These are phyloP conservation scores for Hirsutella rhossiliensis DNA, from an alignment of 2,329 filamentous ascomycete genomes.

Conservation along the genomic window DNA sequence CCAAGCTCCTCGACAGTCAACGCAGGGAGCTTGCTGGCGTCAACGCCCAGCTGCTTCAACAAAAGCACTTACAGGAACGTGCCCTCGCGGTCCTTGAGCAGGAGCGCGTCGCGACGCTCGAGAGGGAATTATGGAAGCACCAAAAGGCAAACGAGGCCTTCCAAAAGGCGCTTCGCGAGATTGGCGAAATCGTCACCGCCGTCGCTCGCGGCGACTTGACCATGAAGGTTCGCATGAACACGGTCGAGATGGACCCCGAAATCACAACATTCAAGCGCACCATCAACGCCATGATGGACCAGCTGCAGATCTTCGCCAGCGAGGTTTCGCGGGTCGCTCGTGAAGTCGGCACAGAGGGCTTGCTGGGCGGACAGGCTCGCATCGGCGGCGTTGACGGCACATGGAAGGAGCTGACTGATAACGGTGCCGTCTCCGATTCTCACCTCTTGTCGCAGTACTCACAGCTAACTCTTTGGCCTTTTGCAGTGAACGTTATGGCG, in stretches of 20 bases:
- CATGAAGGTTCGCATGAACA: slow-evolving; percentile 93
- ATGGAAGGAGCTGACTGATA: slow-evolving; percentile 93
- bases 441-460: not conserved
- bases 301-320: slow-evolving; percentile 90
- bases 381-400: slow-evolving; percentile 92
- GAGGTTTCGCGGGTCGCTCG: slow-evolving; percentile 90
- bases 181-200: slow-evolving; percentile 93
- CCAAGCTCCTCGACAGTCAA: slow-evolving; percentile 80
- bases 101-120: slow-evolving; percentile 76
- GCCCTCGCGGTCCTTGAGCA: slow-evolving; percentile 74
- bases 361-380: slow-evolving; percentile 85
- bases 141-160: slow-evolving; percentile 98
- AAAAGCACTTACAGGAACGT: slow-evolving; percentile 74
- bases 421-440: slow-evolving; percentile 37
- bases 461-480: slow-evolving; percentile 9
- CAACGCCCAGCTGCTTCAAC: slow-evolving; percentile 72
- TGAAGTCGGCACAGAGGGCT: slow-evolving; percentile 92
- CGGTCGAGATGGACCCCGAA: slow-evolving; percentile 94
- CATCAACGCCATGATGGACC: slow-evolving; percentile 99
- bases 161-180: slow-evolving; percentile 92
- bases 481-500: slow-evolving; percentile 66
- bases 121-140: slow-evolving; percentile 91
- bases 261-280: slow-evolving; percentile 96
- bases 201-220: slow-evolving; percentile 91
- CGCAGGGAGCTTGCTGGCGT: slow-evolving; percentile 77